phyloP scores from a whole-genome alignment of 2,329 filamentous ascomycete species.

The Apiospora sp. region DNA sequence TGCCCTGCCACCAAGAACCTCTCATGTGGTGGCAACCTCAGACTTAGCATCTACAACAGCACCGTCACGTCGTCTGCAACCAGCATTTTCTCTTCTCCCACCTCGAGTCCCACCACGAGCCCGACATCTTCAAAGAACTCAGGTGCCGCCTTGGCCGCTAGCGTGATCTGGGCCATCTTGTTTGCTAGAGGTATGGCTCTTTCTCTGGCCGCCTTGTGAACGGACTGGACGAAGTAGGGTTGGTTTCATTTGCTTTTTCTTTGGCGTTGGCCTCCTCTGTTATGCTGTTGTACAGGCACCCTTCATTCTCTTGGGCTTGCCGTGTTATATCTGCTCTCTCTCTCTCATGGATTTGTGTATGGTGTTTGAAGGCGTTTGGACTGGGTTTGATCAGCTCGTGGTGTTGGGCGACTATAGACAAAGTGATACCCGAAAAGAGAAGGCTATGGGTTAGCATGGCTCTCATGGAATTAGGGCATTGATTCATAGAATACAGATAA shows the following conservation, averaged over 20 bases:
- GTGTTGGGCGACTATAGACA: constrained; percentile 15
- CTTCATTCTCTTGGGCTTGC: not conserved
- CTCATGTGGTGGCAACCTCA: constrained; percentile 62
- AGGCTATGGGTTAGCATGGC: not conserved
- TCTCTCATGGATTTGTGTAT: not conserved
- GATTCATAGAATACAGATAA: not conserved
- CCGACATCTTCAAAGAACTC: not conserved
- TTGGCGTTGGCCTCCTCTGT: not conserved
- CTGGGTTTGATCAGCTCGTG: not conserved
- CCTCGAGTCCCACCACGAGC: not conserved
- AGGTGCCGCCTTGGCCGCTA: not conserved
- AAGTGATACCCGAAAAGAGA: constrained; percentile 15
- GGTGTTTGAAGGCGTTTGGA: not conserved
- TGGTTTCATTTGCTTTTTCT: no score
- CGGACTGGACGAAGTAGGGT: not conserved
- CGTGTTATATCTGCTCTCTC: not conserved
- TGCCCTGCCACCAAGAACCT: constrained; percentile 62
- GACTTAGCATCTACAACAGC: constrained; percentile 53
- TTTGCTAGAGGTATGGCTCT: constrained; percentile 21
- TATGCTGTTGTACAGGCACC: not conserved
- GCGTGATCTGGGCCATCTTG: not conserved
- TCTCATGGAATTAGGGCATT: constrained; percentile 10
- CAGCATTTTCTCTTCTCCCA: not conserved
- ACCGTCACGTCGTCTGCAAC: not conserved
- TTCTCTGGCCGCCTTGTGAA: not conserved